Percentiles rank a stretch among this genome's conserved stretches.
These are phyloP conservation scores for Podosphaera aphanis DNA, from an alignment of 2,329 filamentous ascomycete species.

Conservation along the genomic window DNA sequence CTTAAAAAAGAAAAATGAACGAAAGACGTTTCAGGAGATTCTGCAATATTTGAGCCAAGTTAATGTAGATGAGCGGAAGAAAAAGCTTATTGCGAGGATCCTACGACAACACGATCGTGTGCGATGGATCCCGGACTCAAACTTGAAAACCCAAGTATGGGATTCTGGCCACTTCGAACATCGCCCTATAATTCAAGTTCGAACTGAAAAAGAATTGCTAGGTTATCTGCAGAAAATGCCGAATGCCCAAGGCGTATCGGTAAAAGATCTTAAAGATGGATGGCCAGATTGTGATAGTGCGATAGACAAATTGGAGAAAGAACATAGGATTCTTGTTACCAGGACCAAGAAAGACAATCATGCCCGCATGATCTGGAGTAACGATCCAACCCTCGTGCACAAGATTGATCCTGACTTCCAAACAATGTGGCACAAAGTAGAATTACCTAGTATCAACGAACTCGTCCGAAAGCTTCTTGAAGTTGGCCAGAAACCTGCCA, in stretches of 20 bases:
- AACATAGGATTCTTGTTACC: constrained; percentile 63
- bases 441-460: constrained; percentile 33
- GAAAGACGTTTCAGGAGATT: constrained; percentile 52
- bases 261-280: constrained; percentile 86
- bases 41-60: constrained; percentile 58
- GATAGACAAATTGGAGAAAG: constrained; percentile 52
- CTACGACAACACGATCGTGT: constrained; percentile 41
- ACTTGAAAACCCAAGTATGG: constrained; percentile 43
- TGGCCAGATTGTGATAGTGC: constrained; percentile 69
- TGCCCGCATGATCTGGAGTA: constrained; percentile 67
- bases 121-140: constrained; percentile 29
- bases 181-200: constrained; percentile 64
- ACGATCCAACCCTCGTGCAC: constrained; percentile 58
- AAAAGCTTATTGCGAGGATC: constrained; percentile 41
- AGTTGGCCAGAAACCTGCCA: constrained; percentile 18
- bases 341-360: constrained; percentile 82
- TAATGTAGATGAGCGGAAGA: constrained; percentile 33
- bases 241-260: constrained; percentile 56
- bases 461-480: constrained; percentile 19
- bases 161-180: constrained; percentile 55
- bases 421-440: constrained; percentile 59
- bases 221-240: constrained; percentile 59
- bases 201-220: constrained; percentile 52
- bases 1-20: constrained; percentile 46
- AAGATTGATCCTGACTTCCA: constrained; percentile 64